Evolutionary conservation across 2,329 filamentous ascomycete genomes (phyloP), one percentile per base, ranked within the genome.

Genomic region (Grosmannia serpens): DNA sequence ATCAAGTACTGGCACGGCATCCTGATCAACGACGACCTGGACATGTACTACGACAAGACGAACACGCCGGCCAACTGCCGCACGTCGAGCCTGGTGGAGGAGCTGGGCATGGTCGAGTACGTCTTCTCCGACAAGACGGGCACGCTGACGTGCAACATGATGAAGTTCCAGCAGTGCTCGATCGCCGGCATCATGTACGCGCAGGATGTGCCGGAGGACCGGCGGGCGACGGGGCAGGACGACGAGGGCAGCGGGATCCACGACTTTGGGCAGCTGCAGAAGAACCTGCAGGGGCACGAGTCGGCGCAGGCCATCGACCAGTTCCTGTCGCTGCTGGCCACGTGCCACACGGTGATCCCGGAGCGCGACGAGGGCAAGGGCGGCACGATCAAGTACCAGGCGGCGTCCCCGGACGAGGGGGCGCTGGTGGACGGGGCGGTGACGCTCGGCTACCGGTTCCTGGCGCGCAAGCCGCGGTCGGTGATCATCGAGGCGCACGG

Each of bases 1-100:
- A 92, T 99, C 75, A 99, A 99, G 73, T 96, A 97, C 70, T 96
- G 88, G 78, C 91, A 96, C 65, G 94, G 90, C n/a, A 94, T 94
- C 66, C 82, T 99, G 62, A 99, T 99, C 72, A 95, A 96, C 69
- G 92, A 91, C 59, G 95, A 99, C 70, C 80, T 99, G 59, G 94
- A 99, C 69, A 99, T 99, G 66, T 99, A 99, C 74, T 90, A 99
- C 70, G 89, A 96, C 67, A 89, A 90, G 69, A 96, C 87, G 1
- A 91, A 99, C 67, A 99, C 92, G 0, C 91, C 94, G 15, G 91
- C 94, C 6, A 95, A 94, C 64, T 99, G 94, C 73, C 84, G 94
- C 66, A 99, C 94, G 0, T 97, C 92, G 2, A 96, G 91, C 64
- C 77, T 99, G 69, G 94, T 99, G 13, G 94, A 99, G 74, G 95